Evolutionary conservation across 495 filamentous ascomycete species (phyloP).

Genomic region (Hypoxylon subgilvum): DNA sequence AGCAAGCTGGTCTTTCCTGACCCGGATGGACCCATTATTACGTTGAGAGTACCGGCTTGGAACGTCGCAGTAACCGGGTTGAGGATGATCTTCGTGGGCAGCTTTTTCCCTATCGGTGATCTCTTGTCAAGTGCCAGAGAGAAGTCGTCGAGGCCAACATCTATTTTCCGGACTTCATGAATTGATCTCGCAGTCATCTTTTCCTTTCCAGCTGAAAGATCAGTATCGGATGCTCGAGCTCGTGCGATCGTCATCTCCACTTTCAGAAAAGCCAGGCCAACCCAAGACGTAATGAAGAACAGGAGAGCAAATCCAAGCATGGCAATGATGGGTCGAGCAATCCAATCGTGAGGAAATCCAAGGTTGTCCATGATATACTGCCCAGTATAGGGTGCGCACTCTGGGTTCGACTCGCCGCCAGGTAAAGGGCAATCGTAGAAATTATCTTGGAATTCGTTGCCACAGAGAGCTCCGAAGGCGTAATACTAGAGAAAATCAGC

Average conservation of each 20-base stretch:
- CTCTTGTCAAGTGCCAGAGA: conserved; percentile 67
- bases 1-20: conserved; percentile 75
- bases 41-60: conserved; percentile 67
- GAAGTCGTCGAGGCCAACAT: conserved; percentile 66
- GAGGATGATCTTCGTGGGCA: conserved; percentile 63
- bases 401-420: conserved; percentile 63
- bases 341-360: conserved; percentile 67
- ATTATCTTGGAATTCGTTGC: conserved; percentile 70
- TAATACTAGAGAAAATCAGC: conserved; percentile 59
- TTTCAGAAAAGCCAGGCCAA: conserved; percentile 63
- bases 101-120: conserved; percentile 48
- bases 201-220: conserved; percentile 66
- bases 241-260: conserved; percentile 67
- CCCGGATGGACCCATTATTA: conserved; percentile 80
- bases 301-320: conserved; percentile 62
- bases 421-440: conserved; percentile 71
- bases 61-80: conserved; percentile 67
- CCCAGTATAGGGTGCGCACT: conserved; percentile 70
- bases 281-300: conserved; percentile 61
- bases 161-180: conserved; percentile 61
- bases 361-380: conserved; percentile 68
- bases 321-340: conserved; percentile 65
- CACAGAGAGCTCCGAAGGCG: conserved; percentile 67
- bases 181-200: conserved; percentile 58
- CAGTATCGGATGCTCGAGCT: conserved; percentile 57